Evolutionary conservation across 2,329 filamentous ascomycete genomes (phyloP).

Genomic region (Cercospora canescens): DNA sequence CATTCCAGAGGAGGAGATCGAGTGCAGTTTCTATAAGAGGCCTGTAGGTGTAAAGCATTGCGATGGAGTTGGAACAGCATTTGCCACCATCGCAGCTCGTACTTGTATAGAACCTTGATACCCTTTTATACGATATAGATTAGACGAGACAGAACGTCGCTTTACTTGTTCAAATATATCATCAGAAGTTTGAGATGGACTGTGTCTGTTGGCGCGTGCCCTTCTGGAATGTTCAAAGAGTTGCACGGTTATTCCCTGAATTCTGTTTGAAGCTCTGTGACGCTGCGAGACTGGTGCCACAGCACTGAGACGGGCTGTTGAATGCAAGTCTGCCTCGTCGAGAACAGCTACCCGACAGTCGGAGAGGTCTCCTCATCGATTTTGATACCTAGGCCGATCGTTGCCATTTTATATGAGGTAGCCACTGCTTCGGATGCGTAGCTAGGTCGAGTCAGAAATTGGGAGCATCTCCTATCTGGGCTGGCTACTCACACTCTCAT

Average conservation of each 20-base stretch:
- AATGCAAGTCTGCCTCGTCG: background rate
- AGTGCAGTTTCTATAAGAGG: background rate
- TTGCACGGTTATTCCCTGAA: too few species aligned
- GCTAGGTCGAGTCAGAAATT: background rate
- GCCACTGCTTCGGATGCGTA: constrained; percentile 59
- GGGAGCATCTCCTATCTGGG: background rate
- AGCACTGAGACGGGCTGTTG: too few species aligned
- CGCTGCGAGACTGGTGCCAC: too few species aligned
- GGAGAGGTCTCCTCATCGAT: constrained; percentile 22
- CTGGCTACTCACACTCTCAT: constrained; percentile 47
- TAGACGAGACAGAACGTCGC: background rate
- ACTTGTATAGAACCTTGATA: background rate
- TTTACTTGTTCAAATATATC: background rate
- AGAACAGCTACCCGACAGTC: constrained; percentile 2
- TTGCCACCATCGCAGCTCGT: background rate
- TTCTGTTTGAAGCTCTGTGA: too few species aligned
- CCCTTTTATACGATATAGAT: background rate
- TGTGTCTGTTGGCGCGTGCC: background rate
- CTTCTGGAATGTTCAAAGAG: background rate
- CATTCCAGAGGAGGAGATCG: background rate
- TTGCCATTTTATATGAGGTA: constrained; percentile 54
- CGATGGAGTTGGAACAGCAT: background rate
- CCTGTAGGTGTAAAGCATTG: background rate
- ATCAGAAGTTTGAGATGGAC: background rate
- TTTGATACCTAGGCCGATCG: constrained; percentile 38